Conservation (phyloP, 208 protist genomes). For the Crithidia mellificae region DNA sequence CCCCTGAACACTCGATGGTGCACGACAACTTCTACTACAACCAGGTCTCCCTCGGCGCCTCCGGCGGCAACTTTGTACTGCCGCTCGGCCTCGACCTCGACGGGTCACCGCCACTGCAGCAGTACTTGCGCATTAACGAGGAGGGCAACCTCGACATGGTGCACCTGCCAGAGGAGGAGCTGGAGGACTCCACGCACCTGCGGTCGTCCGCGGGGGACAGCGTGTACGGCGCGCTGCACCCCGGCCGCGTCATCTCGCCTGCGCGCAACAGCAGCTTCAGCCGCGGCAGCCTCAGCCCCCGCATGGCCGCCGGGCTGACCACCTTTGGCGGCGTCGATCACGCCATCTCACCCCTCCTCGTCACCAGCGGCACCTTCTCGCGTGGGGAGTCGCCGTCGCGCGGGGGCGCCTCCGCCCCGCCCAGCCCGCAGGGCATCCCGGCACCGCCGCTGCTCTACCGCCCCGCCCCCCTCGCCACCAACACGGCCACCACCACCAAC, state of each 20-base stretch:
- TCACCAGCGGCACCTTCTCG: constrained; percentile 25
- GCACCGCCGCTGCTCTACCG: constrained; percentile 34
- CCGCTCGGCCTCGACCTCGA: constrained; percentile 45
- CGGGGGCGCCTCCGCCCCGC: constrained; percentile 10
- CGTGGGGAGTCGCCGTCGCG: constrained; percentile 62
- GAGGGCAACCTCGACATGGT: constrained; percentile 82
- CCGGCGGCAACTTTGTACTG: constrained; percentile 79
- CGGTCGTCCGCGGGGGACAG: constrained; percentile 44
- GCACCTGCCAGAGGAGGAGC: constrained; percentile 61
- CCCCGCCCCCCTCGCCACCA: not conserved
- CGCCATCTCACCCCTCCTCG: constrained; percentile 36
- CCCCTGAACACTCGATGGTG: constrained; percentile 64
- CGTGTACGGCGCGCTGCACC: constrained; percentile 31
- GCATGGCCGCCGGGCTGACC: constrained; percentile 16
- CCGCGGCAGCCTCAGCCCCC: constrained; percentile 33
- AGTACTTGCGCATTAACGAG: constrained; percentile 84
- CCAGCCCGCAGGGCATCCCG: constrained; percentile 34
- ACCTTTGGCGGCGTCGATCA: constrained; percentile 14
- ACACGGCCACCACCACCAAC: not conserved
- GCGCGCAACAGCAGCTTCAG: constrained; percentile 49
- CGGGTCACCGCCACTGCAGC: constrained; percentile 42
- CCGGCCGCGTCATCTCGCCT: constrained; percentile 42
- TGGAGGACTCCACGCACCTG: constrained; percentile 42
- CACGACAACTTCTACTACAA: constrained; percentile 83
- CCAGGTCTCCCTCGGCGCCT: constrained; percentile 55